phyloP scores from a whole-genome alignment of 345 rosid genomes.

The Ricinus communis region DNA sequence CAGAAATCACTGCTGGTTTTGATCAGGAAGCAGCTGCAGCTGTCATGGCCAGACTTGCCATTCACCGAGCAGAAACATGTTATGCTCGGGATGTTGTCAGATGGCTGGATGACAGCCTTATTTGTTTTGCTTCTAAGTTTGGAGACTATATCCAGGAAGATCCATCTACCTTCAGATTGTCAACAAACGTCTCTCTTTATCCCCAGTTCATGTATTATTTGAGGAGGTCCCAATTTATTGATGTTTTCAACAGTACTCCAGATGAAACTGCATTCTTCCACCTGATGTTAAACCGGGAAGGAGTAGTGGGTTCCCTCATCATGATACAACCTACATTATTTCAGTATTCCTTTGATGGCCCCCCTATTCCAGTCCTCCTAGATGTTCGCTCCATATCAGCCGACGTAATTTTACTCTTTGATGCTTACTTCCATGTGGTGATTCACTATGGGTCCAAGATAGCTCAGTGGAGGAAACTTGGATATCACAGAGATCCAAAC shows the following conservation, averaged over 20 bases:
- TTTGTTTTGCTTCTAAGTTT: conserved; percentile 70
- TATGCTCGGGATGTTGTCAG: conserved; percentile 76
- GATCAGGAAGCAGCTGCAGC: conserved; percentile 98
- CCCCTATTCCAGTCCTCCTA: conserved; percentile 91
- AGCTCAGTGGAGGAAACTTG: conserved; percentile 88
- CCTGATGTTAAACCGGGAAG: conserved; percentile 88
- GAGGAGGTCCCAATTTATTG: conserved; percentile 95
- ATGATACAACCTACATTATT: conserved; percentile 96
- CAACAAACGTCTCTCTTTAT: conserved; percentile 84
- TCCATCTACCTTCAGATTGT: conserved; percentile 85
- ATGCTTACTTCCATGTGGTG: conserved; percentile 85
- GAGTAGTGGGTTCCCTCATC: conserved; percentile 79
- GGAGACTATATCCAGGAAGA: conserved; percentile 91
- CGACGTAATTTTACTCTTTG: conserved; percentile 82
- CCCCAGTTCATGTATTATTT: conserved; percentile 97
- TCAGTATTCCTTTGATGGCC: conserved; percentile 89
- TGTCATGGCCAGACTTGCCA: conserved; percentile 91
- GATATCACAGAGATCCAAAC: conserved; percentile 73
- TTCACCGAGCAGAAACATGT: conserved; percentile 67
- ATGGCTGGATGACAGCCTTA: conserved; percentile 87
- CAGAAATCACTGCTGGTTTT: conserved; percentile 76
- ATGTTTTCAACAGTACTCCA: conserved; percentile 82
- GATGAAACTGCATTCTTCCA: conserved; percentile 89
- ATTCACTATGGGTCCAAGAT: conserved; percentile 87
- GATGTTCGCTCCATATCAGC: conserved; percentile 75